These are phyloP conservation scores for Taxillus chinensis DNA, from an alignment of 164 flowering plant genomes.

Conservation along the genomic window DNA sequence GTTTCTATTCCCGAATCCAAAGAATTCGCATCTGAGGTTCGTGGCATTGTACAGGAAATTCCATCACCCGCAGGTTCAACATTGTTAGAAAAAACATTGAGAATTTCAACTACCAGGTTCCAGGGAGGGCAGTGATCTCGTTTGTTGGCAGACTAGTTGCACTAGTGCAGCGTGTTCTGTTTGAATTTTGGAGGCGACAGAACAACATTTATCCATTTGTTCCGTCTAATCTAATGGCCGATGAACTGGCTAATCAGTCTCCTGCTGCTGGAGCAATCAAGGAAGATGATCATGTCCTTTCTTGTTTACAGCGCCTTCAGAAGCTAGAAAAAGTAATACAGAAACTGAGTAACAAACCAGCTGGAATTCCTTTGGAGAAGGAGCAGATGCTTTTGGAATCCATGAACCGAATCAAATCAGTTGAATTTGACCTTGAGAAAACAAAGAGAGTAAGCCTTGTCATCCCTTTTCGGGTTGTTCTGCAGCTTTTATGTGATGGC, in stretches of 20 bases:
- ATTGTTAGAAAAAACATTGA: slow-evolving; percentile 20
- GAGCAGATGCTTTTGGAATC: slow-evolving; percentile 69
- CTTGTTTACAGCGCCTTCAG: slow-evolving; percentile 72
- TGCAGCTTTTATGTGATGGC: background rate
- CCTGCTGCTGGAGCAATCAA: slow-evolving; percentile 19
- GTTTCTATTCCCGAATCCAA: background rate
- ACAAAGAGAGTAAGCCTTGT: slow-evolving; percentile 57
- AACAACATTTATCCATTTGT: slow-evolving; percentile 11
- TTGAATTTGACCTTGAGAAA: slow-evolving; percentile 80
- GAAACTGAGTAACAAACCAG: slow-evolving; percentile 56
- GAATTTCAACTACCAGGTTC: slow-evolving; percentile 14
- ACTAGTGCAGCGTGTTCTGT: slow-evolving; percentile 12
- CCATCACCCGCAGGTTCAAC: slow-evolving; percentile 13
- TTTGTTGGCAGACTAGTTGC: slow-evolving; percentile 26
- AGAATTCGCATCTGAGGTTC: background rate
- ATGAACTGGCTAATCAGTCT: slow-evolving; percentile 13
- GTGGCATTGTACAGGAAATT: slow-evolving; percentile 16
- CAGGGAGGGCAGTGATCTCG: slow-evolving; percentile 21
- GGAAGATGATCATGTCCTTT: slow-evolving; percentile 35
- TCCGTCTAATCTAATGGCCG: slow-evolving; percentile 23
- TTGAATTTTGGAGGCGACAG: slow-evolving; percentile 25
- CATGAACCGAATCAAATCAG: slow-evolving; percentile 67
- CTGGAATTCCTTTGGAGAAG: slow-evolving; percentile 62
- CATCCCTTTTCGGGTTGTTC: background rate
- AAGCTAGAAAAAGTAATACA: slow-evolving; percentile 54